Base-by-base conservation (phyloP, 164 flowering plant species). In the Piper longum region DNA sequence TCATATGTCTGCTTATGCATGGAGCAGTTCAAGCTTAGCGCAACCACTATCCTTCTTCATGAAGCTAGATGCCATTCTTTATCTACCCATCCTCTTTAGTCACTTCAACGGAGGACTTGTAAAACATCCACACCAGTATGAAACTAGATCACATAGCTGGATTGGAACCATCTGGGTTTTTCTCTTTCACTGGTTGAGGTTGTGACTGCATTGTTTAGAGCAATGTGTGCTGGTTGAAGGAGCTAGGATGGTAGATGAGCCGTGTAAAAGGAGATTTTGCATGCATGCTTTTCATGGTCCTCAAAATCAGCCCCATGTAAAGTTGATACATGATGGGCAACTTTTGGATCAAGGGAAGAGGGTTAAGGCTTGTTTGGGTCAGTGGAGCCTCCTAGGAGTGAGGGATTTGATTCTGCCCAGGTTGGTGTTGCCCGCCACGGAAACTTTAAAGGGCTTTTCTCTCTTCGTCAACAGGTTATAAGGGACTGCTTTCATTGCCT, bases 301-400 rank as follows among this genome's bases (percentile, higher is more conserved):
- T 51, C 67, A 75, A 66, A 43, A 64, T 13, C 71, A 44, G 64
- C 13, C 62, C 63, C 62, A 64, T 67, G 68, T 48, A 78, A 78
- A 78, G 84, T 71, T 71, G 71, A 8, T 48, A 48, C 75, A 80
- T 78, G 79, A 84, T 79, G 76, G 64, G 64, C 75, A 80, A 76
- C 83, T 82, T 82, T 84, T 70, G 11, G 66, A 76, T 70, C 61
- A 65, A 66, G 77, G 74, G 74, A 78, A 51, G 40, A 71, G 62
- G 70, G 69, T 42, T 45, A 60, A 68, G 60, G 68, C 57, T 73
- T 83, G 80, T 84, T 82, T 81, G 86, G 79, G 71, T 74, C 63
- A 68, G 64, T 71, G 82, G 80, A 81, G 85, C 71, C 77, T 82
- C 89, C 82, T 78, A 67, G 80, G 78, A 75, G 74, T 82, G 78